Percentiles rank a stretch among this genome's conserved stretches.
Conservation (phyloP, 768 basidiomycete species). For the Phaeotremella fagi region DNA sequence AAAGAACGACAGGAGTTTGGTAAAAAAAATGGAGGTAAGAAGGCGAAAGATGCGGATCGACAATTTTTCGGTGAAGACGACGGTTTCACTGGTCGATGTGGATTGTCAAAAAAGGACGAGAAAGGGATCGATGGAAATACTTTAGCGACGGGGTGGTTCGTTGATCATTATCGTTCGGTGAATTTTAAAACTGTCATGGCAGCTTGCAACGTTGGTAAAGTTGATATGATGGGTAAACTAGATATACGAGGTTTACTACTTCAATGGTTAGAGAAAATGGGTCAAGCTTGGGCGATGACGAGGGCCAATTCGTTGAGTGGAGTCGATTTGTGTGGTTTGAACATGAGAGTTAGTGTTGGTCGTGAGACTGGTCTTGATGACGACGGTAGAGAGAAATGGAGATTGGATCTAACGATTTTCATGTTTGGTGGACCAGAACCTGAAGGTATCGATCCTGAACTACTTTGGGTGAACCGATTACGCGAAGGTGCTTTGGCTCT, state of each 20-base stretch:
- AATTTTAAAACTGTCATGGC: neutral
- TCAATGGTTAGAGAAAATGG: slow-evolving; percentile 13
- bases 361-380: neutral
- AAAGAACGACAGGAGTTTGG: neutral
- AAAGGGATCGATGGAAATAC: neutral
- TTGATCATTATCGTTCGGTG: slow-evolving; percentile 5
- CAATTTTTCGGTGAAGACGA: too few species aligned
- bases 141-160: slow-evolving; percentile 8
- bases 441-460: neutral
- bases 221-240: slow-evolving; percentile 1
- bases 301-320: slow-evolving; percentile 5
- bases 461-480: slow-evolving; percentile 1
- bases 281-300: neutral
- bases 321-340: slow-evolving; percentile 10
- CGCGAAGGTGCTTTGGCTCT: slow-evolving; percentile 1
- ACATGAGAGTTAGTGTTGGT: slow-evolving; percentile 6
- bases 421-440: slow-evolving; percentile 5
- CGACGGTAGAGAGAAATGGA: slow-evolving; percentile 1
- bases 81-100: neutral
- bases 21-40: neutral
- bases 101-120: neutral
- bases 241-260: slow-evolving; percentile 1
- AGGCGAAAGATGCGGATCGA: neutral
- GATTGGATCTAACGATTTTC: slow-evolving; percentile 17
- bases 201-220: neutral